Evolutionary conservation across 306 rosid species (phyloP), one percentile per base, ranked within the genome.

Genomic region (Sechiopsis laciniata): DNA sequence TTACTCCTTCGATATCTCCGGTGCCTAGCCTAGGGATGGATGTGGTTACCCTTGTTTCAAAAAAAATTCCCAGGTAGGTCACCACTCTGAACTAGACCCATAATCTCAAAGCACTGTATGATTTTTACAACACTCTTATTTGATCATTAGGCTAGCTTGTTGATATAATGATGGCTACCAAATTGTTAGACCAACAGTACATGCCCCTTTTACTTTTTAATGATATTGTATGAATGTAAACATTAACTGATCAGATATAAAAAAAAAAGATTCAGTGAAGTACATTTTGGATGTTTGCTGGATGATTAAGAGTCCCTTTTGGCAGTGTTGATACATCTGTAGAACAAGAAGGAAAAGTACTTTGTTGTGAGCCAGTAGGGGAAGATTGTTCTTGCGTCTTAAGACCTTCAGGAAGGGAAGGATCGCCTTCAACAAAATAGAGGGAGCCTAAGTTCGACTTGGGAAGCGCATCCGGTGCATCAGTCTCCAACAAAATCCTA

Each of bases 381-480:
- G 69, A 42, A 42, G 76, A 51, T 55, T 64, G 60, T 64, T 73
- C 73, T 20, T 13, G 8, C 15, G 42, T 14, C 57, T 46, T 50
- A 16, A 69, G 76, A 76, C 80, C 83, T 77, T 76, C 55, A 3
- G 83, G 58, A 29, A 78, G 81, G 69, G 89, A 76, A 76, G 83
- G 51, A 83, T 88, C 97, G 61, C 88, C 96, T 51, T 89, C 96
- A 52, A 90, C 81, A 16, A 80, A 78, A 77, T 81, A 68, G 75
- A 89, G 81, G 55, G 89, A 79, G 80, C 77, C 85, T 73, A 64
- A 58, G 66, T 75, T 80, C 35, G 84, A 81, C 75, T 60, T 83
- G 12, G 92, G 97, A 16, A 87, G 86, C 10, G 91, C 98, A 80
- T 94, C 95, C 13, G 98, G 97, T n/a, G 97, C 98, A 83, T 94